These are phyloP conservation scores for Paramecium biaurelia DNA, from an alignment of 73 alveolate genomes.

Conservation along the genomic window DNA sequence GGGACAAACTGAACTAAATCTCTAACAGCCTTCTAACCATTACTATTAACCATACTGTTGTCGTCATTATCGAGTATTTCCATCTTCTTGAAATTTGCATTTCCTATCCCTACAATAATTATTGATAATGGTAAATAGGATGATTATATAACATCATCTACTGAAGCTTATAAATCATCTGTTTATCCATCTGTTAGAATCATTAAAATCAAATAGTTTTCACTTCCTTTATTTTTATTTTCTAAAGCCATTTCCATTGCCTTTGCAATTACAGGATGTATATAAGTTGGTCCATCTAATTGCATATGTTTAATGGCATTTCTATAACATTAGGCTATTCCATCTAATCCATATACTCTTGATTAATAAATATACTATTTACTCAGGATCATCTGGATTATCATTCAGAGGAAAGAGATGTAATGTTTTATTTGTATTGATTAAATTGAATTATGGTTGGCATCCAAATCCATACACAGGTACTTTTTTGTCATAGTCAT, in stretches of 20 bases:
- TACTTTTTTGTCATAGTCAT: conserved; percentile 85
- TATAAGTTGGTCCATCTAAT: conserved; percentile 78
- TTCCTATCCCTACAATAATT: conserved; percentile 88
- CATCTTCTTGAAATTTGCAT: conserved; percentile 73
- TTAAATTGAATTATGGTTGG: conserved; percentile 69
- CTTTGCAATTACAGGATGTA: not conserved
- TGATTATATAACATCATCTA: conserved; percentile 81
- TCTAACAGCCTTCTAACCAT: conserved; percentile 82
- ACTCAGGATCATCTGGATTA: conserved; percentile 75
- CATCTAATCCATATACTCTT: conserved; percentile 72
- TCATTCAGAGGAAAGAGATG: conserved; percentile 92
- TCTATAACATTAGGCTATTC: conserved; percentile 74
- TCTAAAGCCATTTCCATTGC: not conserved
- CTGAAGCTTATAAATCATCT: conserved; percentile 87
- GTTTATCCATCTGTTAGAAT: conserved; percentile 93
- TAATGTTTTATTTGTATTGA: conserved; percentile 55
- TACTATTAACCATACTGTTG: conserved; percentile 68
- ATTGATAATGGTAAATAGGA: conserved; percentile 82
- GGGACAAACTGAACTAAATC: conserved; percentile 96
- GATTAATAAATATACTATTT: not conserved
- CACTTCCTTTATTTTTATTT: not conserved
- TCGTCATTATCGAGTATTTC: conserved; percentile 88
- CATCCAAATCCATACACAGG: conserved; percentile 98
- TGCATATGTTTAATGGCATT: conserved; percentile 57
- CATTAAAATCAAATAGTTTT: conserved; percentile 74